phyloP scores from a whole-genome alignment of 176 grass and related monocot genomes.

The Miscanthus lutarioriparius region DNA sequence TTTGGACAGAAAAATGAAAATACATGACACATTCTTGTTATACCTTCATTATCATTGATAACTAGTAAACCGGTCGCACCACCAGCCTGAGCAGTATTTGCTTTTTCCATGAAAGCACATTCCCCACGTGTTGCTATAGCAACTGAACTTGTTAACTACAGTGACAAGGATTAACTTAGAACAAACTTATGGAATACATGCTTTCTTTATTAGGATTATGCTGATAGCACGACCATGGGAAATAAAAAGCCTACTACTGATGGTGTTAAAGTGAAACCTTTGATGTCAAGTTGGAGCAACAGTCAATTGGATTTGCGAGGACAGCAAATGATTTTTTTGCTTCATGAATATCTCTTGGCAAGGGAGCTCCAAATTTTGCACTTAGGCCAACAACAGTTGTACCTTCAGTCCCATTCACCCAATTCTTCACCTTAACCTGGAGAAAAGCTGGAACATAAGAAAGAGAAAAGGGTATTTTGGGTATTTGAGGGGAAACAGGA shows the following conservation, averaged over 20 bases:
- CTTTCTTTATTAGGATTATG: slow-evolving; percentile 3
- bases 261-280: slow-evolving; percentile 45
- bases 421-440: slow-evolving; percentile 92
- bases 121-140: slow-evolving; percentile 78
- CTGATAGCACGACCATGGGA: background rate
- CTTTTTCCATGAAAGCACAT: slow-evolving; percentile 91
- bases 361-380: slow-evolving; percentile 69
- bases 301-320: slow-evolving; percentile 73
- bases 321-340: slow-evolving; percentile 54
- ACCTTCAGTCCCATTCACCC: slow-evolving; percentile 76
- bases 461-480: slow-evolving; percentile 1
- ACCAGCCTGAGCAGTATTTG: slow-evolving; percentile 67
- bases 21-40: slow-evolving; percentile 8
- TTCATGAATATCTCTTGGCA: slow-evolving; percentile 57
- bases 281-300: slow-evolving; percentile 72
- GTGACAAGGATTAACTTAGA: slow-evolving; percentile 11
- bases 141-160: slow-evolving; percentile 73
- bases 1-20: slow-evolving; percentile 14
- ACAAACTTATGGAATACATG: slow-evolving; percentile 1
- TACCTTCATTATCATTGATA: slow-evolving; percentile 97
- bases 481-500: background rate
- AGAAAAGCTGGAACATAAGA: slow-evolving; percentile 31
- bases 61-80: slow-evolving; percentile 79
- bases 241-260: background rate
- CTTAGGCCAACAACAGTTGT: slow-evolving; percentile 68